These are phyloP conservation scores for Rhizopogon roseolus DNA, from an alignment of 768 basidiomycete species.

Conservation along the genomic window DNA sequence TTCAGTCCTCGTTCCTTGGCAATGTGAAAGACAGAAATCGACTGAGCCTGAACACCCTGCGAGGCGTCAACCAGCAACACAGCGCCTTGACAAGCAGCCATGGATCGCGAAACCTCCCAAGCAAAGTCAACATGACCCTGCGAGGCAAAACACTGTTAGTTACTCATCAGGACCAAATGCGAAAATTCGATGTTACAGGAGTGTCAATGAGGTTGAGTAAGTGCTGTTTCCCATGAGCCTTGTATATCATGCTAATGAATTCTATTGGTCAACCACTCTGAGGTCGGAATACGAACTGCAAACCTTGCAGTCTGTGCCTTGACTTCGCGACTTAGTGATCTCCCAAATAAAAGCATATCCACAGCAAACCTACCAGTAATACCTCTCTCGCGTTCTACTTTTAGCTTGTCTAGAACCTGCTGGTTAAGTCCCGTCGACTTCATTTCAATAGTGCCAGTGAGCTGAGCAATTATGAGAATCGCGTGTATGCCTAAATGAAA, in stretches of 20 bases:
- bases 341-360: not conserved
- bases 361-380: constrained; percentile 68
- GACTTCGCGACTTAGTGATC: constrained; percentile 40
- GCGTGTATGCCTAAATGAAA: not conserved
- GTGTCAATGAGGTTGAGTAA: constrained; percentile 96
- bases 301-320: constrained; percentile 95
- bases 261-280: constrained; percentile 4
- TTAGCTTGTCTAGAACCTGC: constrained; percentile 89
- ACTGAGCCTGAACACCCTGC: constrained; percentile 97
- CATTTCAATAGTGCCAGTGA: constrained; percentile 82
- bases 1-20: constrained; percentile 77
- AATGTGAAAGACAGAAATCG: constrained; percentile 89
- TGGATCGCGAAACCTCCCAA: constrained; percentile 91
- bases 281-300: not conserved
- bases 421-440: constrained; percentile 64
- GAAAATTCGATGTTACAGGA: constrained; percentile 47
- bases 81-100: constrained; percentile 93
- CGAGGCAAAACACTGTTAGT: not conserved
- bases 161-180: not conserved
- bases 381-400: constrained; percentile 94
- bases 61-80: constrained; percentile 88
- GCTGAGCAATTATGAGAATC: constrained; percentile 36
- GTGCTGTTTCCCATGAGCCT: constrained; percentile 47
- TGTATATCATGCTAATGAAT: constrained; percentile 69
- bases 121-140: constrained; percentile 97